Base-by-base conservation (phyloP, 1,139 yeast species). In the Pichia cactophila region DNA sequence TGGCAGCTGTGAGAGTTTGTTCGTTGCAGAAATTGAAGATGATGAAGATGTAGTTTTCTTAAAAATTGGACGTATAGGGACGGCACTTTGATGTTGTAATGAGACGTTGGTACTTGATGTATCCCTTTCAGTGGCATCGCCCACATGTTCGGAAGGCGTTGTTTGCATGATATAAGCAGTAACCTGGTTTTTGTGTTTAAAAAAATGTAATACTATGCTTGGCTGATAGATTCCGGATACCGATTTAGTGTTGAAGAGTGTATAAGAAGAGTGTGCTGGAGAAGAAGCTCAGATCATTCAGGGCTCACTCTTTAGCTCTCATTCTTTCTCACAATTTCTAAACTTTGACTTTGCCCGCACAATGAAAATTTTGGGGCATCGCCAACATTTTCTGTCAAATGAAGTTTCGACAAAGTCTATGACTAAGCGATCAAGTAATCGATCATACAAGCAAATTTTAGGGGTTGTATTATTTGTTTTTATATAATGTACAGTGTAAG, bases 1-100 rank as follows among this genome's bases (percentile, higher is more conserved):
- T 8, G 66, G 64, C 20, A 62, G 43, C 20, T 50, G 51, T 5
- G 61, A 33, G 28, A 54, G 47, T 41, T 56, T 59, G 3, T 23
- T 10, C 1, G 61, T 51, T 20, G 26, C n/a, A 9, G 41, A 38
- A 38, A 14, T 12, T 38, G 38, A 35, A n/a, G n/a, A 44, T 1
- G 33, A 28, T 11, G 54, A 49, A 31, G 35, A 31, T 31, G 14
- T 43, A 2, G 48, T 33, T 17, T 48, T 50, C 16, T 42, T 43
- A 16, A 33, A 52, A 3, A 48, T 48, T 9, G 55, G 55, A 11
- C 35, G 35, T 31, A 31, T 14, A 31, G 35, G 35, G 6, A 14
- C 35, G 11, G 35, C 16, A 14, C n/a, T 53, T 23, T 38, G 41
- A 35, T 17, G 42, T 9, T 35, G 26, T 35, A 23, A 11, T 35